Evolutionary conservation across 768 basidiomycete genomes (phyloP).

Genomic region (Boletus sp.): DNA sequence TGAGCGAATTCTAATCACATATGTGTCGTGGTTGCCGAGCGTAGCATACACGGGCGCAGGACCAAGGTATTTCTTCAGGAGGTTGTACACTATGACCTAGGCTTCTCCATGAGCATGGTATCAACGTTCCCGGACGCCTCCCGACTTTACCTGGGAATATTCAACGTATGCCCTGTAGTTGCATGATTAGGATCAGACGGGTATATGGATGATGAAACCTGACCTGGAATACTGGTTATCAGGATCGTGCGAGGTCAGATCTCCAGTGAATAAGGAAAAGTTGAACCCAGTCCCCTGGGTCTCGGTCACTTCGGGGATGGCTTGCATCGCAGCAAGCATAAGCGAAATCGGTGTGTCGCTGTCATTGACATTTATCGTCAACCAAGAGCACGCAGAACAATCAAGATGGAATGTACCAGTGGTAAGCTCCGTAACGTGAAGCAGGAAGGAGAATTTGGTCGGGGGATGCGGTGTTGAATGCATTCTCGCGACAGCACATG

Average conservation of each 20-base stretch:
- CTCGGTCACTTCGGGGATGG: constrained; percentile 62
- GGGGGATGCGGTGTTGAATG: constrained; percentile 45
- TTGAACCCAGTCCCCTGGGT: constrained; percentile 59
- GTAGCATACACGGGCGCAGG: constrained; percentile 66
- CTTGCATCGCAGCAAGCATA: constrained; percentile 52
- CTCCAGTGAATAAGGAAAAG: constrained; percentile 69
- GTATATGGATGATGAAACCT: constrained; percentile 4
- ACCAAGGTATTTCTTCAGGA: constrained; percentile 56
- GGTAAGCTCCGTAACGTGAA: constrained; percentile 54
- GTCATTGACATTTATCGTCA: neutral
- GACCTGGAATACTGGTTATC: constrained; percentile 63
- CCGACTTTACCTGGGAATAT: constrained; percentile 51
- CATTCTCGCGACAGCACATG: constrained; percentile 58
- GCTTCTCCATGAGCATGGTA: neutral
- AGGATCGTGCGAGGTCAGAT: constrained; percentile 68
- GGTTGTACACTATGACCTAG: constrained; percentile 56
- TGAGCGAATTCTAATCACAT: constrained; percentile 35
- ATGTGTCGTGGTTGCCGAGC: constrained; percentile 73
- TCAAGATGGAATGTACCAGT: constrained; percentile 3
- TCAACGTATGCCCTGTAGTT: constrained; percentile 48
- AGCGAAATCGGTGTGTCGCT: constrained; percentile 64
- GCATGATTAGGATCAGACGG: neutral
- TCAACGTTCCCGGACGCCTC: neutral
- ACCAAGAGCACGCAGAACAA: too few species aligned
- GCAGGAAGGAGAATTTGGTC: constrained; percentile 50